These are phyloP conservation scores for Colletotrichum spaethianum DNA, from an alignment of 2,329 filamentous ascomycete genomes.

Conservation along the genomic window DNA sequence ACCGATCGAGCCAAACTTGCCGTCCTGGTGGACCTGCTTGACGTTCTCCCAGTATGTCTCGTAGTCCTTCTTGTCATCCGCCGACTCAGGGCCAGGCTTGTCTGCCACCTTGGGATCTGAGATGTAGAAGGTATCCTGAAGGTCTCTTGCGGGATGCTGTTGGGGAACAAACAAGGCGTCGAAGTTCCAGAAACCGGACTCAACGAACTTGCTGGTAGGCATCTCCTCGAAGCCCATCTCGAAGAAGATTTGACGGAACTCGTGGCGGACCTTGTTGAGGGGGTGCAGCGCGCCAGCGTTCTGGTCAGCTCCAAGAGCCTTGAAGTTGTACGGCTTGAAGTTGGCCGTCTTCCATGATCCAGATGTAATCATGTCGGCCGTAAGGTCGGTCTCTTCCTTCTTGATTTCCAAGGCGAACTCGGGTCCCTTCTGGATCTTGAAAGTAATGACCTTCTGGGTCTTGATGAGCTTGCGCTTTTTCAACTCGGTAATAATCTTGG, in stretches of 20 bases:
- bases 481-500: conserved; percentile 84
- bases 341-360: conserved; percentile 93
- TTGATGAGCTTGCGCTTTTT: conserved; percentile 93
- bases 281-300: conserved; percentile 74
- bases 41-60: conserved; percentile 91
- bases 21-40: conserved; percentile 87
- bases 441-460: conserved; percentile 86
- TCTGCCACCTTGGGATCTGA: conserved; percentile 87
- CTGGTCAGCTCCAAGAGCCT: conserved; percentile 76
- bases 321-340: conserved; percentile 90
- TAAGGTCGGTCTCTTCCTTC: conserved; percentile 96
- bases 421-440: conserved; percentile 85
- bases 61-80: conserved; percentile 77
- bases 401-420: conserved; percentile 92
- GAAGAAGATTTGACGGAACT: conserved; percentile 99
- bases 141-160: conserved; percentile 96
- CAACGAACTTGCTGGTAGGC: conserved; percentile 93
- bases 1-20: conserved; percentile 94
- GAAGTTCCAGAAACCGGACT: conserved; percentile 89
- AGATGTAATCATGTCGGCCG: conserved; percentile 89
- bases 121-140: conserved; percentile 99
- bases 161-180: conserved; percentile 43
- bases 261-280: conserved; percentile 93
- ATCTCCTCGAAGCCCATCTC: conserved; percentile 99
- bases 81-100: conserved; percentile 69